Base-by-base conservation (phyloP, 1,284 basidiomycete genomes). In the Volvariella surrecta region DNA sequence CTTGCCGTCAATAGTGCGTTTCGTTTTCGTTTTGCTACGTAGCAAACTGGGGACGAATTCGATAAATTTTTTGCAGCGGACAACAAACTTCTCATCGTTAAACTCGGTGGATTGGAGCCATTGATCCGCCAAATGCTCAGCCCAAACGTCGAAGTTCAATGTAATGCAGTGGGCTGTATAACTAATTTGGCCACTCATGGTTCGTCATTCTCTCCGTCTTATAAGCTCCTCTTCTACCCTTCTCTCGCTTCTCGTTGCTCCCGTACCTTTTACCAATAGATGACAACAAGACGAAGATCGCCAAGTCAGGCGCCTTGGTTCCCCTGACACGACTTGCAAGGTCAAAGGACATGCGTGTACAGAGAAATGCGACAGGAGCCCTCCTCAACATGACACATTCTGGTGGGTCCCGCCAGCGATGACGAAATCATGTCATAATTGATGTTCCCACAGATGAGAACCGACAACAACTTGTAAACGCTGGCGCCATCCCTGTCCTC, bases 221-320 rank as follows among this genome's bases (percentile, higher is more conserved):
- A 22, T 43, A 28, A 28, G 24, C 24, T 28, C 24, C 24, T 11
- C 6, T 11, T 40, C 10, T 17, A 32, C 46, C 46, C 30, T 47
- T 47, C 34, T 15, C 8, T 8, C 34, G 15, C 34, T 19, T 35
- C 10, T 45, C 37, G 6, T 20, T 9, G 28, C 42, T 44, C 19
- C 43, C 35, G 21, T 37, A 16, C 19, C 28, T 50, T 50, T 40
- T 49, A 28, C 24, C 11, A 28, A 6, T 11, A 85, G 94, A 99
- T 58, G 96, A 99, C 62, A 99, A 99, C 78, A 99, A 99, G 77
- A 97, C 94, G 40, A 97, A 96, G 76, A 99, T 99, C 50, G 96
- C 96, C 44, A 98, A 98, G 71, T 98, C 94, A 3, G 96, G 96
- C 42, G 96, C 96, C 11, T 72, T 99, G 41, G 92, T 98, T 19